Evolutionary conservation across 306 rosid genomes (phyloP), one percentile per base, ranked within the genome.

Genomic region (Sicyos edulis): DNA sequence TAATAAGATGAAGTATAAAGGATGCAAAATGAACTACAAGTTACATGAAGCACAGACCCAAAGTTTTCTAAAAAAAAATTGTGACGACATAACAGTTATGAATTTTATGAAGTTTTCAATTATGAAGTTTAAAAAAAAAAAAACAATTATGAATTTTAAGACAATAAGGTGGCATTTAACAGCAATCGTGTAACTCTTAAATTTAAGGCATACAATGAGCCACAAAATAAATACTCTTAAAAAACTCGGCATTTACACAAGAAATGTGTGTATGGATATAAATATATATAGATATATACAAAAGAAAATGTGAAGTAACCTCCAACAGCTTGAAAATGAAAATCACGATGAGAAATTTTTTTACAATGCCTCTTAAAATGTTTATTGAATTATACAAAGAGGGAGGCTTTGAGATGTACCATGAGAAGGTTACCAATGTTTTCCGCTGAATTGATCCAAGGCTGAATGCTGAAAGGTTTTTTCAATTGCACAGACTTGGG

Each of bases 391-490:
- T 45, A 19, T 49, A 68, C 22, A 45, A 57, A 57, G 56, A 22
- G 74, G 57, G 42, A 72, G 52, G 3, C 26, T 74, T 42, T 47
- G 16, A 40, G 44, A 81, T 86, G 54, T 82, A 93, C 99, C 97
- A 91, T 93, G 82, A 93, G 89, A 79, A 91, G 91, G 88, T 91
- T 87, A 73, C 99, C 97, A 75, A 91, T 81, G 80, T 89, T 89
- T 81, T 85, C 85, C 81, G 89, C 99, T 47, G 95, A 88, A 85
- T 85, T 79, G 51, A 73, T 82, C 99, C 99, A 93, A 8, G 99
- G 99, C 66, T 87, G 87, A 52, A 91, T 76, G 58, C 89, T 83
- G 81, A 93, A 91, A 52, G 97, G 92, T 70, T 71, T 89, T 81
- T 80, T 93, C 83, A 89, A 80, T 76, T 78, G 88, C 77, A 91